These are phyloP conservation scores for Arabis hirsuta DNA, from an alignment of 345 rosid species.

Conservation along the genomic window DNA sequence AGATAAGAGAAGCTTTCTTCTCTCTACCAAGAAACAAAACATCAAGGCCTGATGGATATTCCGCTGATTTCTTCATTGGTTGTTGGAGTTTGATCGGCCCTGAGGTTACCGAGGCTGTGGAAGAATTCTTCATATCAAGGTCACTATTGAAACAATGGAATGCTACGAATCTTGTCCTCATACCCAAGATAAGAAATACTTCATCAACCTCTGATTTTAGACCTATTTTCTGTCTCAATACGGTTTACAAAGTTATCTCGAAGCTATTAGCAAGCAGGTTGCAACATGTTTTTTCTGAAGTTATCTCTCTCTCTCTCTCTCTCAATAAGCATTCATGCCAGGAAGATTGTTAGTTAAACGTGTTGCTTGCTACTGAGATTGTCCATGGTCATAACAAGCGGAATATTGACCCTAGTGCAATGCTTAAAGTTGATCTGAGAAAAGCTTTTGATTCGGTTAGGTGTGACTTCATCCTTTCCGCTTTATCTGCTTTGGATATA, in stretches of 20 bases:
- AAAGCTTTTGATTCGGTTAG: not conserved
- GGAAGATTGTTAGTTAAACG: not conserved
- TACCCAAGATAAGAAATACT: not conserved
- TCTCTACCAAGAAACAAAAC: too few relatives aligned
- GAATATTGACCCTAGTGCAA: not conserved
- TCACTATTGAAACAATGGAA: not conserved
- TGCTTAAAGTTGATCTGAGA: not conserved
- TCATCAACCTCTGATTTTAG: not conserved
- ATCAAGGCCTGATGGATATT: too few relatives aligned
- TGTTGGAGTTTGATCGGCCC: too few relatives aligned
- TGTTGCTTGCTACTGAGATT: not conserved
- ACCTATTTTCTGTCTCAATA: not conserved
- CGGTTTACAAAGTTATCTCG: not conserved
- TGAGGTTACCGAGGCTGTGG: not conserved
- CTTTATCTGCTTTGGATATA: not conserved
- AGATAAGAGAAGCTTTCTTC: too few relatives aligned
- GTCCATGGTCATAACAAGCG: not conserved
- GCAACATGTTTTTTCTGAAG: fast-evolving
- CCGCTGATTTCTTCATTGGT: too few relatives aligned
- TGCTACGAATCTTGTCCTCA: fast-evolving
- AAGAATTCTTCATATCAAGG: not conserved
- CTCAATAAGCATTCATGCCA: not conserved
- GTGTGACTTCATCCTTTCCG: not conserved
- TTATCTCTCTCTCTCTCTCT: not conserved
- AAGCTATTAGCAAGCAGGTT: not conserved